These are phyloP conservation scores for Dalbergia cultrata DNA, from an alignment of 306 rosid genomes.

Conservation along the genomic window DNA sequence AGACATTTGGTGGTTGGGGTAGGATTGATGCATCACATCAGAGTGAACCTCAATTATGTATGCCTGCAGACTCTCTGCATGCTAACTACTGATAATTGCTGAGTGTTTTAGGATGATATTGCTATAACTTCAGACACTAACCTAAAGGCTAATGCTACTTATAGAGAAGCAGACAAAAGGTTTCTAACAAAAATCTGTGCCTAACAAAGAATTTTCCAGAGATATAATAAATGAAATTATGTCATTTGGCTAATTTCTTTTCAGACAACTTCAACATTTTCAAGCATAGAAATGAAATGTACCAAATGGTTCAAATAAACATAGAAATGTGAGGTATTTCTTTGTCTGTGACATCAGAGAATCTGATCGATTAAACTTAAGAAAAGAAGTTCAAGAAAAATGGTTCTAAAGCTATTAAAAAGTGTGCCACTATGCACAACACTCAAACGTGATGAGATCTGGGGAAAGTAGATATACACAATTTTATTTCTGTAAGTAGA, in stretches of 20 bases:
- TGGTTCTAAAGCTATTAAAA: not conserved
- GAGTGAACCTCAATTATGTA: slow-evolving; percentile 51
- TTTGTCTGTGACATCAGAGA: slow-evolving; percentile 22
- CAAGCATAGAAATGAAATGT: slow-evolving; percentile 26
- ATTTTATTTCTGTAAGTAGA: too few species aligned
- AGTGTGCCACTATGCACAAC: too few species aligned
- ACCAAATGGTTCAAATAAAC: not conserved
- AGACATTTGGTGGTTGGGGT: slow-evolving; percentile 41
- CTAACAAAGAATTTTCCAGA: not conserved
- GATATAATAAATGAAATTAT: not conserved
- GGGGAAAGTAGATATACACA: too few species aligned
- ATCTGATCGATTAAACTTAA: not conserved
- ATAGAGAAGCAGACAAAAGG: slow-evolving; percentile 17
- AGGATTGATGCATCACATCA: slow-evolving; percentile 54
- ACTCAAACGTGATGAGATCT: too few species aligned
- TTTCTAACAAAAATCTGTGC: slow-evolving; percentile 9
- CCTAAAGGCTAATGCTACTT: slow-evolving; percentile 7
- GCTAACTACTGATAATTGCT: slow-evolving; percentile 26
- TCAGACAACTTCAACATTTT: slow-evolving; percentile 5
- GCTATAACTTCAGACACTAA: not conserved
- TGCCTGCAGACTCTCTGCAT: slow-evolving; percentile 44
- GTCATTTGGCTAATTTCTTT: slow-evolving; percentile 30
- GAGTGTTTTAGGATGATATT: slow-evolving; percentile 35
- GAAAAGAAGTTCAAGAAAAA: not conserved
- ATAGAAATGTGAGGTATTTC: slow-evolving; percentile 30